phyloP scores from a whole-genome alignment of 257 asterid species.

The Ophiorrhiza pumila region DNA sequence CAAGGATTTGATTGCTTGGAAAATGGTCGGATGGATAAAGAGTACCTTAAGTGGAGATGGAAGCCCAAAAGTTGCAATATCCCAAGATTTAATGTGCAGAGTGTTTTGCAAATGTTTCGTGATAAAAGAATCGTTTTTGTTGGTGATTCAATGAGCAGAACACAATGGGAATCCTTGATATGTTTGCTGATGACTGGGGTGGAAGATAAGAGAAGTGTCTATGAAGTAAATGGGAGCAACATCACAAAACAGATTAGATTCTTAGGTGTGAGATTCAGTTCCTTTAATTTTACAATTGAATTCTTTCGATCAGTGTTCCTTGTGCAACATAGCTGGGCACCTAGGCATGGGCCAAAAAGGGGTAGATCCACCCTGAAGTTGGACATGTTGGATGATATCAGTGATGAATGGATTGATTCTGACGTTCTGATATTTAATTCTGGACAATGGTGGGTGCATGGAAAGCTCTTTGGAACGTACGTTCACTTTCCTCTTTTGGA shows the following conservation, averaged over 20 bases:
- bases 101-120: constrained; percentile 42
- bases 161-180: constrained; percentile 85
- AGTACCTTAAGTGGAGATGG: constrained; percentile 79
- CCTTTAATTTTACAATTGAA: constrained; percentile 63
- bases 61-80: constrained; percentile 60
- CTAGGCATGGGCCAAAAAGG: constrained; percentile 53
- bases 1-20: constrained; percentile 65
- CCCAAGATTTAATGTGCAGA: constrained; percentile 45
- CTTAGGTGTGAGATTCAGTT: constrained; percentile 61
- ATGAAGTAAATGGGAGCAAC: constrained; percentile 60
- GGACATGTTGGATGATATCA: constrained; percentile 62
- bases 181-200: constrained; percentile 69
- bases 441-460: constrained; percentile 86
- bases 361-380: constrained; percentile 57
- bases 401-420: constrained; percentile 60
- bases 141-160: constrained; percentile 83
- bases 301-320: constrained; percentile 77
- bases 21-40: constrained; percentile 57
- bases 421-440: constrained; percentile 70
- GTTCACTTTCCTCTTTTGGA: constrained; percentile 18
- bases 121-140: constrained; percentile 65
- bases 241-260: constrained; percentile 63
- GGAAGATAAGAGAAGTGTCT: constrained; percentile 57
- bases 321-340: constrained; percentile 62
- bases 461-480: constrained; percentile 69